Base-by-base conservation (phyloP, 306 rosid species). In the Begonia masoniana region DNA sequence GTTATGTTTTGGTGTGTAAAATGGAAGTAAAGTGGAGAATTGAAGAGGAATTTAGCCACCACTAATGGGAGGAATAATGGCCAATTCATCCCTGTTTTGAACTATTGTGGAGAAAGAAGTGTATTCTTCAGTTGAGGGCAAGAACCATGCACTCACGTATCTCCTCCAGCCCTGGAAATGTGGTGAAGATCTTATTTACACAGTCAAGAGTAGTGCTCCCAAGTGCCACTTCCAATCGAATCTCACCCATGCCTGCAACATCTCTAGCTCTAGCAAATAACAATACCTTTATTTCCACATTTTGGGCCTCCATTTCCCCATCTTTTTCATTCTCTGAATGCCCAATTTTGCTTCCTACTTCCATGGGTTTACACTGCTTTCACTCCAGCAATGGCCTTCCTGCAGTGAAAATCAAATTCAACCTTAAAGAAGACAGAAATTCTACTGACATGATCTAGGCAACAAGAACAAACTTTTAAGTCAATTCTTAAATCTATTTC, bases 191-290 rank as follows among this genome's bases (percentile, higher is more conserved):
- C 63, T 69, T 77, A 41, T 68, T 55, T 68, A 91, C 68, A 77
- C 97, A 91, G 54, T 91, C 96, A 16, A 54, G 14, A 16, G 79
- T 56, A 43, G 94, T 85, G 53, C 94, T 91, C 12, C 88, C 94
- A 2, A 76, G 67, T 26, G 85, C 69, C 43, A 88, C 76, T 64
- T 91, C 92, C 71, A 91, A 31, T 53, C 76, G 65, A 59, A 66
- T 63, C 46, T 91, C 94, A 5, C 60, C 76, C 71, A 70, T 13
- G 59, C 97, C 86, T 0, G 96, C 71, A 39, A 85, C 69, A 60
- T 81, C 97, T 5, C 96, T 84, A 16, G 97, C 96, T 68, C 94
- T 72, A 7, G 97, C 96, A 1, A 91, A 91, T 61, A 91, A 83
- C 71, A 91, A 48, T 4, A 84, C 82, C 66, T 85, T 85, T 43